Percentiles rank a stretch among this genome's conserved stretches.
phyloP scores from a whole-genome alignment of 2,329 filamentous ascomycete genomes.

The Pseudogymnoascus destructans region DNA sequence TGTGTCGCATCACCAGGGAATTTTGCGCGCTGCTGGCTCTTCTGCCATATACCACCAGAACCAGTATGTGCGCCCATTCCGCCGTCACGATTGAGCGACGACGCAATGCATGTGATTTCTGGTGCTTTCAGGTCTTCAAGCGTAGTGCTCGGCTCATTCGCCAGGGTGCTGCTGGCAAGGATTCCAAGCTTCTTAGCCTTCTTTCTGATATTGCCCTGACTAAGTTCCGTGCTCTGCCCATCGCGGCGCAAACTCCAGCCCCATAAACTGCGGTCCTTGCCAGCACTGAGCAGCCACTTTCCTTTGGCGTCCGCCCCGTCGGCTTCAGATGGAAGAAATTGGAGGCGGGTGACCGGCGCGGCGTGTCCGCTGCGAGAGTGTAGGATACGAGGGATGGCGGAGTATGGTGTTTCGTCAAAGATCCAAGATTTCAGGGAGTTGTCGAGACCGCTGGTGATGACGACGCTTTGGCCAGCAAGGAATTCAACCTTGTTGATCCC shows the following conservation, averaged over 20 bases:
- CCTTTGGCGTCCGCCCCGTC: slow-evolving; percentile 79
- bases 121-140: slow-evolving; percentile 75
- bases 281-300: slow-evolving; percentile 89
- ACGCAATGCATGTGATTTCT: slow-evolving; percentile 82
- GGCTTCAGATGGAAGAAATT: slow-evolving; percentile 77
- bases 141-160: slow-evolving; percentile 47
- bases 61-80: slow-evolving; percentile 78
- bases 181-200: slow-evolving; percentile 83
- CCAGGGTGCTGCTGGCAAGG: slow-evolving; percentile 41
- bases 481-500: slow-evolving; percentile 86
- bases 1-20: slow-evolving; percentile 54
- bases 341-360: slow-evolving; percentile 66
- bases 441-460: slow-evolving; percentile 81
- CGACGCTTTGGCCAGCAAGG: slow-evolving; percentile 72
- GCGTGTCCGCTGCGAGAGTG: slow-evolving; percentile 84
- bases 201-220: slow-evolving; percentile 76
- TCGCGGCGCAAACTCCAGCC: slow-evolving; percentile 91
- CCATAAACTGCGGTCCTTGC: slow-evolving; percentile 84
- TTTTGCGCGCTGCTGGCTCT: slow-evolving; percentile 47
- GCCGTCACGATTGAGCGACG: slow-evolving; percentile 84
- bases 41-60: slow-evolving; percentile 72
- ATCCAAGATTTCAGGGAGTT: slow-evolving; percentile 96
- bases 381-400: slow-evolving; percentile 68
- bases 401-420: slow-evolving; percentile 85
- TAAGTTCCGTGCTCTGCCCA: slow-evolving; percentile 85